Conservation (phyloP, 2,329 filamentous ascomycete species). For the Periconia sp. region DNA sequence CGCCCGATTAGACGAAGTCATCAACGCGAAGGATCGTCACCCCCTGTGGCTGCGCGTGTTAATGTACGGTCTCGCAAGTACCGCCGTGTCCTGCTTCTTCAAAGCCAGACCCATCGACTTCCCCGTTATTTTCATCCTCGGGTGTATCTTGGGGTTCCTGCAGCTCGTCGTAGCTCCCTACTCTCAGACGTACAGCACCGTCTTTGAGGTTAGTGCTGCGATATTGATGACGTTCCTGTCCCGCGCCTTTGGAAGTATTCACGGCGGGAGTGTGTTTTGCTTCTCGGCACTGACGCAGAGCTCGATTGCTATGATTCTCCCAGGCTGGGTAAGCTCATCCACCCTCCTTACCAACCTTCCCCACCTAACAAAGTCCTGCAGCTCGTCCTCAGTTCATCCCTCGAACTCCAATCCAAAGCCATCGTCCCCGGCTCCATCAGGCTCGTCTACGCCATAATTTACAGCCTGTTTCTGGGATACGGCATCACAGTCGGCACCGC, state of each 20-base stretch:
- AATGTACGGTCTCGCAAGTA: slow-evolving; percentile 74
- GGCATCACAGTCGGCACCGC: slow-evolving; percentile 52
- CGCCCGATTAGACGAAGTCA: slow-evolving; percentile 62
- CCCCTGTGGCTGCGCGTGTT: slow-evolving; percentile 55
- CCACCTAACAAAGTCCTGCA: slow-evolving; percentile 2
- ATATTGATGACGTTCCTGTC: slow-evolving; percentile 52
- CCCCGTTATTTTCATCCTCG: slow-evolving; percentile 74
- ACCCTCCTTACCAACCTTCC: no score
- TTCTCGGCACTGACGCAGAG: slow-evolving; percentile 53
- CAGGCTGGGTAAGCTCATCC: slow-evolving; percentile 41
- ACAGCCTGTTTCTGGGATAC: slow-evolving; percentile 54
- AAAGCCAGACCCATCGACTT: slow-evolving; percentile 74
- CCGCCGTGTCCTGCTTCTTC: slow-evolving; percentile 77
- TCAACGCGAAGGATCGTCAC: slow-evolving; percentile 58
- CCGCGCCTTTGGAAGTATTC: slow-evolving; percentile 51
- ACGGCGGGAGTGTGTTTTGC: slow-evolving; percentile 46
- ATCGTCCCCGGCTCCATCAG: slow-evolving; percentile 53
- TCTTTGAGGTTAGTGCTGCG: slow-evolving; percentile 51
- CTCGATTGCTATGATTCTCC: slow-evolving; percentile 53
- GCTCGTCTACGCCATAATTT: slow-evolving; percentile 55
- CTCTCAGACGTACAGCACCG: slow-evolving; percentile 66
- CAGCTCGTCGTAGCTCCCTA: slow-evolving; percentile 73
- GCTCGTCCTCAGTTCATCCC: slow-evolving; percentile 49
- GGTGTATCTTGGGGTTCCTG: slow-evolving; percentile 71
- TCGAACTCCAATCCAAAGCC: slow-evolving; percentile 50